Base-by-base conservation (phyloP, 2,329 filamentous ascomycete genomes). In the Neofusicoccum laricinum region DNA sequence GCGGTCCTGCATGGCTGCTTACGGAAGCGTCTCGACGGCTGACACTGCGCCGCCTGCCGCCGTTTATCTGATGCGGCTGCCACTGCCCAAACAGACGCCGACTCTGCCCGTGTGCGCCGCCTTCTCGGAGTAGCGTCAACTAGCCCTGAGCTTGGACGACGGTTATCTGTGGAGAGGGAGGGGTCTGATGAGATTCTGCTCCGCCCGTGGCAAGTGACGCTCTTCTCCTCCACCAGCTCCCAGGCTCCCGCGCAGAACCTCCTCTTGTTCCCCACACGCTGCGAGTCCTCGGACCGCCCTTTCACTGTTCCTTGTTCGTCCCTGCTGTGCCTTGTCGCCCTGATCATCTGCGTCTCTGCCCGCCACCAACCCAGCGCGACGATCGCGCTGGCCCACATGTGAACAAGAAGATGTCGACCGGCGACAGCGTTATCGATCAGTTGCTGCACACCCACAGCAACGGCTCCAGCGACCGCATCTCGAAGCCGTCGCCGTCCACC, bases 361-460 rank as follows among this genome's bases (percentile, higher is more conserved):
- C 51, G 17, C 30, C 8, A 10, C 15, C 32, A 36, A 15, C 50
- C 34, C 51, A 57, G 21, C 51, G 51, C 38, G 38, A 34, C 53
- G 40, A 19, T 21, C 40, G 53, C 53, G 25, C 55, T 15, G 25
- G 55, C 5, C 40, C 46, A 11, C 41, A 46, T 59, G 55, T 40
- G 32, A 40, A 62, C 51, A 49, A 8, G 15, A 49, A 8, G 15
- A 64, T 64, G 62, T 64, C 62, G 30, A 34, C 15, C 62, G 32
- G 32, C 14, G 34, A 46, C 32, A 41, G 32, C 17, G 15, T 51
- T 4, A 58, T 64, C 21, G 51, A 58, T 43, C 50, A 48, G 45
- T 30, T 64, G 17, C 62, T 64, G 17, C 62, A 40, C 21, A 19
- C 62, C 7, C 62, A 64, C 43, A 64, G 62, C 62, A 61, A 64